Conservation (phyloP, 495 filamentous ascomycete species). For the Penicillium tannophilum region DNA sequence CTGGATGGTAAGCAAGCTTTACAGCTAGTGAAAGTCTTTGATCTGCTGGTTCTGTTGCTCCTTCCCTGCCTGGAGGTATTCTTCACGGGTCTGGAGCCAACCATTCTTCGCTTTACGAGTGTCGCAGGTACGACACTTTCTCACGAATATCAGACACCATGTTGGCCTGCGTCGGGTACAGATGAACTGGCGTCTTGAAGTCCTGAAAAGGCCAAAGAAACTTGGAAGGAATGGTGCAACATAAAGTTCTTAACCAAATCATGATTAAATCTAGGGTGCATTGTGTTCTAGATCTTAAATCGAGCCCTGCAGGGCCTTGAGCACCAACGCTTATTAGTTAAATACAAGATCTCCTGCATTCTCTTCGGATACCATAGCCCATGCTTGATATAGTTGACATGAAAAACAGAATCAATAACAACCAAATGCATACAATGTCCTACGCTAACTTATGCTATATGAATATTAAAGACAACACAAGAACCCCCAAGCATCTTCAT, state of each 20-base stretch:
- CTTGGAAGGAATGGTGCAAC: not conserved
- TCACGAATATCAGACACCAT: not conserved
- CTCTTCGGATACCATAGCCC: not conserved
- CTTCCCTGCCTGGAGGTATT: not conserved
- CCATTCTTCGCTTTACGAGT: not conserved
- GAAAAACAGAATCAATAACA: not conserved
- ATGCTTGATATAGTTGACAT: not conserved
- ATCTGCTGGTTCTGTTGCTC: not conserved
- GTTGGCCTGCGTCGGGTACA: not conserved
- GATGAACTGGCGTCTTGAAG: not conserved
- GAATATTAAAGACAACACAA: not conserved
- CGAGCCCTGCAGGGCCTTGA: not conserved
- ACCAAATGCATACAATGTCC: not conserved
- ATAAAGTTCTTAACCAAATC: not conserved
- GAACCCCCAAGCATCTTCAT: not conserved
- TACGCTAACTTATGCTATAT: slow-evolving; percentile 7
- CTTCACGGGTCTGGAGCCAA: not conserved
- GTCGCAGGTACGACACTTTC: slow-evolving; percentile 2
- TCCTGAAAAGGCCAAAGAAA: not conserved
- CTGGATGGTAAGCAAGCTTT: not conserved
- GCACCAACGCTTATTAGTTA: not conserved
- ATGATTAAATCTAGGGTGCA: not conserved
- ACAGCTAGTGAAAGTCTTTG: not conserved
- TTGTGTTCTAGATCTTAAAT: not conserved
- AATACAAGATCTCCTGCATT: not conserved